These are phyloP conservation scores for Lactarius deliciosus DNA, from an alignment of 768 basidiomycete species.

Conservation along the genomic window DNA sequence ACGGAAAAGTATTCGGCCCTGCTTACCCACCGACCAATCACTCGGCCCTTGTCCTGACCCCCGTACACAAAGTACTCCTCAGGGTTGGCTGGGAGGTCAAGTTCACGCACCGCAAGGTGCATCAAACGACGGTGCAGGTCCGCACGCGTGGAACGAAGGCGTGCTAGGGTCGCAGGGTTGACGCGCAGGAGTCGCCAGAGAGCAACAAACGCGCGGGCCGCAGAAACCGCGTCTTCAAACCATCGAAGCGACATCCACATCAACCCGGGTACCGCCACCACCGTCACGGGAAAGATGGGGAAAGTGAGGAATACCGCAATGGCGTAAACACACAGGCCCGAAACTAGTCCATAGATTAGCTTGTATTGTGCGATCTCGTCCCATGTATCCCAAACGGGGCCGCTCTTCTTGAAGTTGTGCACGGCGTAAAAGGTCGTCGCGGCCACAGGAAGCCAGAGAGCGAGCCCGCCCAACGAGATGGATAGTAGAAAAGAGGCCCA, in stretches of 20 bases:
- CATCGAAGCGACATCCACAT: conserved; percentile 93
- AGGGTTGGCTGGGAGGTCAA: conserved; percentile 68
- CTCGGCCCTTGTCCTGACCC: conserved; percentile 69
- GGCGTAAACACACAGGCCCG: conserved; percentile 69
- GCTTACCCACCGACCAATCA: conserved; percentile 67
- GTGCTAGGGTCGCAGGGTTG: conserved; percentile 54
- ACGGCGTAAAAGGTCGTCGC: conserved; percentile 66
- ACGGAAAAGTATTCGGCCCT: conserved; percentile 77
- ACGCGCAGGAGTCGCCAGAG: conserved; percentile 62
- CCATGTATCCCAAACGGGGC: conserved; percentile 82
- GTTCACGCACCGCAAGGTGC: conserved; percentile 54
- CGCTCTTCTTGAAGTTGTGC: conserved; percentile 74
- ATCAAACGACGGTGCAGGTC: conserved; percentile 65
- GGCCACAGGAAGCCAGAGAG: conserved; percentile 84
- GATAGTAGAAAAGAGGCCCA: conserved; percentile 64
- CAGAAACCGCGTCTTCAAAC: conserved; percentile 80
- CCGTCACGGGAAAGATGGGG: conserved; percentile 57
- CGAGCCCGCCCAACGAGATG: conserved; percentile 71
- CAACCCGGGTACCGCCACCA: conserved; percentile 59
- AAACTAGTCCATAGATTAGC: conserved; percentile 75
- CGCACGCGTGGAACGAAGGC: conserved; percentile 52
- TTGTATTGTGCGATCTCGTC: conserved; percentile 92
- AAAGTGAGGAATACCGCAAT: conserved; percentile 55
- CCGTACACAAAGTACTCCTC: conserved; percentile 64
- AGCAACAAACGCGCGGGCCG: conserved; percentile 70